Evolutionary conservation across 2,329 filamentous ascomycete species (phyloP), one percentile per base, ranked within the genome.

Genomic region (Drechslerella coelobrocha): DNA sequence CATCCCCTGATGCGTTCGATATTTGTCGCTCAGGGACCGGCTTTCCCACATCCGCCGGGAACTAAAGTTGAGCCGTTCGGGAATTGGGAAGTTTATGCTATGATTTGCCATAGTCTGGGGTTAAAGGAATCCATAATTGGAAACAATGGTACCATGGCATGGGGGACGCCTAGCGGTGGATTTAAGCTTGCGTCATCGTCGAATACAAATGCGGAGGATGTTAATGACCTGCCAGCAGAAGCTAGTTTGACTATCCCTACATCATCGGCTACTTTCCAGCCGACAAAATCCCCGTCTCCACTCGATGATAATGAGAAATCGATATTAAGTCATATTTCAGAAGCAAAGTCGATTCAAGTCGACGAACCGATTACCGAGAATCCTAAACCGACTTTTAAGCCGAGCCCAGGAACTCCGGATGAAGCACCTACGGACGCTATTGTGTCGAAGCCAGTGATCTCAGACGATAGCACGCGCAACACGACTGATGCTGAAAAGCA

Each of bases 1-100:
- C 89, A 99, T 77, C 92, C 93, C 0, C 82, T 99, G 47, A 99
- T 99, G 94, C 84, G 94, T 39, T 93, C 94, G 0, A 95, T 99
- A 45, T 99, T 99, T 76, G 84, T 97, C 52, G 94, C 94, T 0
- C 84, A 91, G 39, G 94, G 94, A 0, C 94, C 94, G 2, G 92
- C 93, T 0, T 99, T 99, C 77, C 90, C 91, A 0, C 92, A 97
- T 75, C 81, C 85, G 39, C 87, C 90, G 0, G 92, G 94, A 10
- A 75, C 95, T 90, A 85, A 87, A 73, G 79, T 97, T 29, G 86
- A 90, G 29, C 82, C 84, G 2, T 97, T 97, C 78, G 92, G 90
- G 92, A 84, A 85, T 89, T 51, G 17, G 24, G 90, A 97, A 76
- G 89, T 97, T 7, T 97, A 97, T 80, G 96, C 96, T 76, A 90